phyloP scores from a whole-genome alignment of 441 rosid species.

The Capsella rubella region DNA sequence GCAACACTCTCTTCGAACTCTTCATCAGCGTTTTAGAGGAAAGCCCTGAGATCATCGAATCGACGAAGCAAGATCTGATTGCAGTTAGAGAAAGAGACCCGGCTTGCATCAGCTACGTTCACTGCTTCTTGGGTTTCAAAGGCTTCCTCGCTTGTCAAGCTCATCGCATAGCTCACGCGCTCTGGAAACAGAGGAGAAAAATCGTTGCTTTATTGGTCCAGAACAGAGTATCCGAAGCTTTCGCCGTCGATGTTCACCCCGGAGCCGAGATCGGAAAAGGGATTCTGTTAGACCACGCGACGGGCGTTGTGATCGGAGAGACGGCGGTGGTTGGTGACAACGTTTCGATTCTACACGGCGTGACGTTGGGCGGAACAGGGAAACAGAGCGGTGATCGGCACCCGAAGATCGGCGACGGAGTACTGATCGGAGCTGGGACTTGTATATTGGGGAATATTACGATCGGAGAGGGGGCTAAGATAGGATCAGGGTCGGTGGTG shows the following conservation, averaged over 20 bases:
- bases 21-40: conserved; percentile 61
- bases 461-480: conserved; percentile 86
- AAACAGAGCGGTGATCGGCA: conserved; percentile 82
- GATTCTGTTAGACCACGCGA: conserved; percentile 81
- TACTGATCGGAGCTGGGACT: conserved; percentile 86
- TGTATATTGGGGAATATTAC: conserved; percentile 80
- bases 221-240: conserved; percentile 72
- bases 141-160: conserved; percentile 81
- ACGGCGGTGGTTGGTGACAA: conserved; percentile 86
- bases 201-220: conserved; percentile 72
- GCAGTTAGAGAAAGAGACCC: conserved; percentile 85
- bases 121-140: conserved; percentile 74
- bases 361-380: conserved; percentile 90
- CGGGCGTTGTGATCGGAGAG: conserved; percentile 81
- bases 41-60: conserved; percentile 51
- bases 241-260: conserved; percentile 81
- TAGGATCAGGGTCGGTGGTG: conserved; percentile 90
- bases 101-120: conserved; percentile 72
- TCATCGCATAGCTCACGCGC: conserved; percentile 74
- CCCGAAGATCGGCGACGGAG: conserved; percentile 90
- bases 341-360: conserved; percentile 84
- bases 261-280: conserved; percentile 81
- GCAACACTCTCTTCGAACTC: conserved; percentile 60
- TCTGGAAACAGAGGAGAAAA: conserved; percentile 64
- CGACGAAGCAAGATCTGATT: conserved; percentile 61